phyloP scores from a whole-genome alignment of 2,329 filamentous ascomycete species.

The Trichoderma atrobrunneum region DNA sequence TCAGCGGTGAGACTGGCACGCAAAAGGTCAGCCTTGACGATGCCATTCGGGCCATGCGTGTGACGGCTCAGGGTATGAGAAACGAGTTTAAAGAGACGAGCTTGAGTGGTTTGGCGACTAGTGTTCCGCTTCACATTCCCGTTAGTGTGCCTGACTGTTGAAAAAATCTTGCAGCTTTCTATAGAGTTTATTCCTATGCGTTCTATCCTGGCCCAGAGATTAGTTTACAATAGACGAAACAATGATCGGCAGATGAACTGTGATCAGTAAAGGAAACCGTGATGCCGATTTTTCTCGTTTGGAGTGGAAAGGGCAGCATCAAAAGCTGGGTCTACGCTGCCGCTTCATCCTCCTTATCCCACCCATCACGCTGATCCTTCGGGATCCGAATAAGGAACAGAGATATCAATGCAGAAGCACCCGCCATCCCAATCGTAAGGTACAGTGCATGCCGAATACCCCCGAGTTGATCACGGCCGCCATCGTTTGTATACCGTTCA shows the following conservation, averaged over 20 bases:
- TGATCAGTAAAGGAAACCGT: neutral
- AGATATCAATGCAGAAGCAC: conserved; percentile 34
- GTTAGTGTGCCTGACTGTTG: conserved; percentile 14
- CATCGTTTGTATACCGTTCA: conserved; percentile 27
- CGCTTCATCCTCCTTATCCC: conserved; percentile 24
- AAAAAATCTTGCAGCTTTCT: neutral
- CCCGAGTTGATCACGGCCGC: conserved; percentile 22
- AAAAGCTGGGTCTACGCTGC: neutral
- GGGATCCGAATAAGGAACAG: conserved; percentile 40
- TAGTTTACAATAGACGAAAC: neutral
- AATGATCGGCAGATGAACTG: neutral
- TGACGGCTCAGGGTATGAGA: conserved; percentile 11
- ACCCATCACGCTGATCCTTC: conserved; percentile 39
- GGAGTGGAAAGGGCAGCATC: neutral
- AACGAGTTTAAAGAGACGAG: conserved; percentile 17
- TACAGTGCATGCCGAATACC: conserved; percentile 42
- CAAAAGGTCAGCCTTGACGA: conserved; percentile 14
- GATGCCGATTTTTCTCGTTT: neutral
- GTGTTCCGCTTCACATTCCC: conserved; percentile 7
- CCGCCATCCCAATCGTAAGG: conserved; percentile 38
- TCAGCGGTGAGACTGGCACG: conserved; percentile 10
- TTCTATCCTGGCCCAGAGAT: neutral
- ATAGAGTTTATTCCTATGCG: neutral
- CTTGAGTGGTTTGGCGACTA: conserved; percentile 8
- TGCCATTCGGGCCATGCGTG: conserved; percentile 9